Conservation (phyloP, 352 stramenopile genomes). For the Pythium phragmiticola region DNA sequence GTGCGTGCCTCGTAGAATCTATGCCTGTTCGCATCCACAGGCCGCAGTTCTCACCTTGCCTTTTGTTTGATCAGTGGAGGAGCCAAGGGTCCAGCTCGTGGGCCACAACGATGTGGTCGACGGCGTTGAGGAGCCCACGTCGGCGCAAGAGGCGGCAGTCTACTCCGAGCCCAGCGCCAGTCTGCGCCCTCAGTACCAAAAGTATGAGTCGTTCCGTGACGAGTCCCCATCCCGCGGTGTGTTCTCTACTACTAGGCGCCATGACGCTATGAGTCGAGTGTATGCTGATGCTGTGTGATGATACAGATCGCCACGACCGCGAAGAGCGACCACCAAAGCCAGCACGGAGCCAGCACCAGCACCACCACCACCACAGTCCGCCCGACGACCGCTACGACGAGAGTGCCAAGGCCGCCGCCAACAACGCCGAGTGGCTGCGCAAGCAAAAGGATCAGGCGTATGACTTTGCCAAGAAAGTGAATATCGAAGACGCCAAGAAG, state of each 20-base stretch:
- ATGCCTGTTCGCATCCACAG: background rate
- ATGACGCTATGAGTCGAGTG: background rate
- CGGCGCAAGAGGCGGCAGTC: background rate
- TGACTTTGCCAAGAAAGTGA: conserved; percentile 89
- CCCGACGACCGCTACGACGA: conserved; percentile 38
- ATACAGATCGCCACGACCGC: background rate
- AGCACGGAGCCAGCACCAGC: background rate
- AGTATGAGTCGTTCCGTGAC: conserved; percentile 18
- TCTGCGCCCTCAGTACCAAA: conserved; percentile 12
- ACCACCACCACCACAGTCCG: conserved; percentile 10
- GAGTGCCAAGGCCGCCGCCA: conserved; percentile 13
- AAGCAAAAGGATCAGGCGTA: conserved; percentile 86
- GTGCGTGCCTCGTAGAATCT: conserved; percentile 14
- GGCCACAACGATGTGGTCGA: conserved; percentile 24
- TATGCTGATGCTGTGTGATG: background rate
- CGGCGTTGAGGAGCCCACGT: background rate
- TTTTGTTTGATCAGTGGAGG: conserved; percentile 28
- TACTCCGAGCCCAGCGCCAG: background rate
- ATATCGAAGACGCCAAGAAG: conserved; percentile 84
- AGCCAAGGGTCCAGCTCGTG: conserved; percentile 47
- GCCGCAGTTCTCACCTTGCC: background rate
- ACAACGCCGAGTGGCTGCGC: conserved; percentile 49
- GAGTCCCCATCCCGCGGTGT: conserved; percentile 6
- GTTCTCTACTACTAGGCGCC: background rate
- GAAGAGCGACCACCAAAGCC: conserved; percentile 6